Evolutionary conservation across 805 yeast species (phyloP).

Genomic region (Yarrowia divulgata): DNA sequence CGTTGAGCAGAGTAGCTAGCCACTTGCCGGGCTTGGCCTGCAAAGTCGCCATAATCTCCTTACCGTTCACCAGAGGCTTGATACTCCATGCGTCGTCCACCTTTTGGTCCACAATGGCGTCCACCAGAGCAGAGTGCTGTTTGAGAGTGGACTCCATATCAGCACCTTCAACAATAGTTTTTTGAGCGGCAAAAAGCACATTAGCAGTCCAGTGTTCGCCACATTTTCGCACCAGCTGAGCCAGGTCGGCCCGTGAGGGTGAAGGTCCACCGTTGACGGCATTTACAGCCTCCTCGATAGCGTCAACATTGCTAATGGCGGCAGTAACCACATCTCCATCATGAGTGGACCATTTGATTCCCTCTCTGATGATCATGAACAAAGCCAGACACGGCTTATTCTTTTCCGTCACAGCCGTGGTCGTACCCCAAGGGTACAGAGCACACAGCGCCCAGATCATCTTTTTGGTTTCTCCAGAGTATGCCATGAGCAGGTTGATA

Average conservation of each 20-base stretch:
- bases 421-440: conserved; percentile 56
- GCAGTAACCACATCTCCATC: conserved; percentile 61
- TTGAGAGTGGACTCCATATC: conserved; percentile 49
- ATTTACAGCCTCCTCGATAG: conserved; percentile 48
- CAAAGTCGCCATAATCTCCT: conserved; percentile 61
- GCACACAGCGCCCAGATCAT: conserved; percentile 34
- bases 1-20: conserved; percentile 66
- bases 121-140: conserved; percentile 43
- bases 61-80: conserved; percentile 74
- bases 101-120: conserved; percentile 49
- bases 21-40: conserved; percentile 82
- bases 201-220: conserved; percentile 60
- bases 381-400: conserved; percentile 53
- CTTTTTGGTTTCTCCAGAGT: conserved; percentile 7
- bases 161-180: conserved; percentile 48
- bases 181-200: conserved; percentile 51
- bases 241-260: conserved; percentile 59
- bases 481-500: background rate
- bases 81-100: conserved; percentile 57
- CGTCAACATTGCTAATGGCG: conserved; percentile 52
- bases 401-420: conserved; percentile 53
- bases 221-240: conserved; percentile 62
- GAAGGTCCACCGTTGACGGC: conserved; percentile 25
- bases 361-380: conserved; percentile 66
- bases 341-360: conserved; percentile 67